Conservation (phyloP, 1,284 basidiomycete species). For the Cryptococcus sp. region DNA sequence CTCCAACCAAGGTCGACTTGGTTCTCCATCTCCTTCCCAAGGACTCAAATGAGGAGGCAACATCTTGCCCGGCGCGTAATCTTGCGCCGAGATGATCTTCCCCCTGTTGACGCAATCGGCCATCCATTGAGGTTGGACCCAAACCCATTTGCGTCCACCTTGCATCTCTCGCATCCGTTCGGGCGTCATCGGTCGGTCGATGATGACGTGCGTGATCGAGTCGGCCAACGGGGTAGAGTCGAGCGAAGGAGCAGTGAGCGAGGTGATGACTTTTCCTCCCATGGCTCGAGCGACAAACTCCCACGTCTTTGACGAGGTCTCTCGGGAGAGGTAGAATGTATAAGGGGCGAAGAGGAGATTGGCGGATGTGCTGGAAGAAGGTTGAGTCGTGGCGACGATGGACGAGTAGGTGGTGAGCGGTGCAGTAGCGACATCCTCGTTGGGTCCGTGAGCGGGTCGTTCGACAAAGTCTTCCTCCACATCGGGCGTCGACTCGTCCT, state of each 20-base stretch:
- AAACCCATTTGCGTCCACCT: conserved; percentile 66
- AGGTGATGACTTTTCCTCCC: conserved; percentile 76
- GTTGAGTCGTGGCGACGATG: conserved; percentile 51
- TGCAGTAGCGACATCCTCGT: conserved; percentile 49
- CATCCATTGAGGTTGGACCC: conserved; percentile 97
- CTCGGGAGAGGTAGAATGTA: conserved; percentile 91
- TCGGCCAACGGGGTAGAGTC: conserved; percentile 52
- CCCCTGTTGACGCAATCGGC: conserved; percentile 91
- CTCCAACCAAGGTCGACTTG: conserved; percentile 53
- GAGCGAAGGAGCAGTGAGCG: conserved; percentile 68
- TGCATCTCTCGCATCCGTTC: conserved; percentile 57
- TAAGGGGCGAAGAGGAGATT: conserved; percentile 71
- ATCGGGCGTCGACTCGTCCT: conserved; percentile 49
- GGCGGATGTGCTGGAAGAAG: conserved; percentile 49
- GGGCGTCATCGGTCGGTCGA: conserved; percentile 72
- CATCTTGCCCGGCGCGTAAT: conserved; percentile 77
- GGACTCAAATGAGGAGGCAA: conserved; percentile 95
- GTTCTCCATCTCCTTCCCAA: conserved; percentile 72
- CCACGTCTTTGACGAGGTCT: conserved; percentile 85
- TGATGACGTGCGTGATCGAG: conserved; percentile 90
- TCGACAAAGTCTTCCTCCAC: conserved; percentile 51
- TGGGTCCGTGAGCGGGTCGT: conserved; percentile 55
- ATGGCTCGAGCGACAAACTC: conserved; percentile 92
- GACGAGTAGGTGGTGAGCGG: conserved; percentile 73
- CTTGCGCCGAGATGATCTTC: conserved; percentile 75